Evolutionary conservation across 2,329 filamentous ascomycete species (phyloP).

Genomic region (Cladosporium phlei): DNA sequence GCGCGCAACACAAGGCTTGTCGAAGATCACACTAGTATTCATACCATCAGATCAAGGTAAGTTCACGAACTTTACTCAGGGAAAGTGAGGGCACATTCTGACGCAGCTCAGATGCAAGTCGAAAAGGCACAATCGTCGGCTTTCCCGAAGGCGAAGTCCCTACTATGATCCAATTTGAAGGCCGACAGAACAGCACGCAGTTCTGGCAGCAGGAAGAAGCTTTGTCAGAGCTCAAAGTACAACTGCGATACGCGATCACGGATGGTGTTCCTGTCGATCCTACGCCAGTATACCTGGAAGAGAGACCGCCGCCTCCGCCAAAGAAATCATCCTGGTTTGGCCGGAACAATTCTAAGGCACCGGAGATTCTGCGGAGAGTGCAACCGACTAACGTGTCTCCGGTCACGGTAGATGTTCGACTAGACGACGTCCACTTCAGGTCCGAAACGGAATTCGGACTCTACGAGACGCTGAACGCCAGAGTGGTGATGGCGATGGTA

Average conservation of each 20-base stretch:
- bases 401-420: constrained; percentile 28
- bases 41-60: constrained; percentile 32
- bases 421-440: constrained; percentile 39
- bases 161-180: constrained; percentile 27
- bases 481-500: constrained; percentile 23
- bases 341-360: constrained; percentile 20
- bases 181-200: constrained; percentile 23
- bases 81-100: constrained; percentile 2
- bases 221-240: constrained; percentile 22
- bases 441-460: constrained; percentile 42
- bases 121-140: constrained; percentile 25
- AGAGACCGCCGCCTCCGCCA: constrained; percentile 14
- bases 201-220: constrained; percentile 33
- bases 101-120: constrained; percentile 14
- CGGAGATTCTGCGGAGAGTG: neutral
- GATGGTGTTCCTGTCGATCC: constrained; percentile 11
- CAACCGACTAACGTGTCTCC: constrained; percentile 9
- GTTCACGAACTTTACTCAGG: neutral
- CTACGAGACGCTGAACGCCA: constrained; percentile 35
- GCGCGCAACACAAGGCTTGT: constrained; percentile 26
- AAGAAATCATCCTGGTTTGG: constrained; percentile 19
- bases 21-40: constrained; percentile 26
- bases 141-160: constrained; percentile 24
- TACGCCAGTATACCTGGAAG: neutral
- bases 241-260: constrained; percentile 20